These are phyloP conservation scores for Notholithocarpus densiflorus DNA, from an alignment of 306 rosid genomes.

Conservation along the genomic window DNA sequence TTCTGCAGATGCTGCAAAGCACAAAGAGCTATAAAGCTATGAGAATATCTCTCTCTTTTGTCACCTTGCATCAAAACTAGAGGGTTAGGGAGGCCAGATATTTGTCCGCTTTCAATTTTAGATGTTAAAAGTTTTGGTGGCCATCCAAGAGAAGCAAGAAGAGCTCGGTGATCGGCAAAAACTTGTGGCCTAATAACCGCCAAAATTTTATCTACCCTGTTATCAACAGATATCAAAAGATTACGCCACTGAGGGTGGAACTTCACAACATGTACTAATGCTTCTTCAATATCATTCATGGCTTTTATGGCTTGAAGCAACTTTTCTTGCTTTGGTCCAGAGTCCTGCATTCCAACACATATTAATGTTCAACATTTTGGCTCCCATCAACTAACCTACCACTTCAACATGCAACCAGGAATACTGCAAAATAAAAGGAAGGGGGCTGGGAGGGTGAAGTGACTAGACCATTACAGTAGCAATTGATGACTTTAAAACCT, in stretches of 20 bases:
- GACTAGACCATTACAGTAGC: constrained; percentile 30
- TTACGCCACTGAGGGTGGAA: constrained; percentile 51
- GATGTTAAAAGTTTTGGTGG: constrained; percentile 64
- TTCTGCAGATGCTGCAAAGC: constrained; percentile 70
- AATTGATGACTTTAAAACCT: constrained; percentile 36
- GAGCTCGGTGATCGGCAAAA: constrained; percentile 68
- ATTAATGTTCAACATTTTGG: constrained; percentile 13
- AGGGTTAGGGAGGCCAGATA: constrained; percentile 49
- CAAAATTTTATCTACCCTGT: constrained; percentile 57
- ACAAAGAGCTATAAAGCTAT: constrained; percentile 65
- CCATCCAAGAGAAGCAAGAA: constrained; percentile 77
- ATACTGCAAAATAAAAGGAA: background rate
- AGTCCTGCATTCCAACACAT: constrained; percentile 39
- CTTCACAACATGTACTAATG: constrained; percentile 28
- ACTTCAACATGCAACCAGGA: constrained; percentile 16
- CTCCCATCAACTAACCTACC: constrained; percentile 1
- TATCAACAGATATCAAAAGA: constrained; percentile 59
- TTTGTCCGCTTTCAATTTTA: constrained; percentile 28
- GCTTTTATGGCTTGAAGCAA: constrained; percentile 60
- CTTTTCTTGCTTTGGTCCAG: constrained; percentile 49
- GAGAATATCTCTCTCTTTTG: constrained; percentile 48
- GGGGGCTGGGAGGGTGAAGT: no score
- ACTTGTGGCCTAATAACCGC: constrained; percentile 63
- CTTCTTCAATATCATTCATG: constrained; percentile 58
- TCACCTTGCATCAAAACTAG: constrained; percentile 63